Base-by-base conservation (phyloP, 1,284 basidiomycete genomes). In the Trichosporon coremiiforme region DNA sequence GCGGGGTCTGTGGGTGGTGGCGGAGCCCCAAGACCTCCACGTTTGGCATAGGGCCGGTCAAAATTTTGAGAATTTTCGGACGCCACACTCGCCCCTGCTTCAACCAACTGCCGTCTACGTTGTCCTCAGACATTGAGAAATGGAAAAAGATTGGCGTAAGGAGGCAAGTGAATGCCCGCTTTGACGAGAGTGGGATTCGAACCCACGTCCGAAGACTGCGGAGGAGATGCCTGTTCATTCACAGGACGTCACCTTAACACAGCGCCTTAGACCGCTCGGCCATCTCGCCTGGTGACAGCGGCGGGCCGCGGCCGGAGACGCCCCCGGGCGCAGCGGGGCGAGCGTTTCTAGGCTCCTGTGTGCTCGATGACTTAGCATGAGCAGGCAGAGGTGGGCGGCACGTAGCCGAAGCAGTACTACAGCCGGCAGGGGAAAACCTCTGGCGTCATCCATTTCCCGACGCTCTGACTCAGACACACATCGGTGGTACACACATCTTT, bases 241-340 rank as follows among this genome's bases (percentile, higher is more conserved):
- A n/a, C n/a, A n/a, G n/a, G n/a, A n/a, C n/a, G n/a, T n/a, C n/a
- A 65, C 66, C 66, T 70, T 68, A 72, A 70, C 68, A 70, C 66
- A 68, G 68, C 70, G 68, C 68, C 70, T 71, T 71, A 67, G 67
- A 68, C 66, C 66, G 65, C 69, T 69, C 63, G 64, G 64, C 68
- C 67, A 53, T 69, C 68, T 69, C 68, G 68, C 68, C 68, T 47
- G 45, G 20, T 47, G 45, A 13, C 5, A n/a, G 17, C 17, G 45
- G 17, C 45, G 8, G 45, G 45, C 17, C 5, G 17, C 17, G 45
- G 17, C 17, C 3, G 6, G 15, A 47, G 17, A 47, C 45, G n/a
- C 17, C 45, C 45, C 45, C n/a, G 45, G 17, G 45, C 45, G 45
- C 45, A 47, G 17, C 17, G 45, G 45, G 2, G 45, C 45, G 45